Evolutionary conservation across 352 stramenopile species (phyloP).

Genomic region (Pythium chondricola): DNA sequence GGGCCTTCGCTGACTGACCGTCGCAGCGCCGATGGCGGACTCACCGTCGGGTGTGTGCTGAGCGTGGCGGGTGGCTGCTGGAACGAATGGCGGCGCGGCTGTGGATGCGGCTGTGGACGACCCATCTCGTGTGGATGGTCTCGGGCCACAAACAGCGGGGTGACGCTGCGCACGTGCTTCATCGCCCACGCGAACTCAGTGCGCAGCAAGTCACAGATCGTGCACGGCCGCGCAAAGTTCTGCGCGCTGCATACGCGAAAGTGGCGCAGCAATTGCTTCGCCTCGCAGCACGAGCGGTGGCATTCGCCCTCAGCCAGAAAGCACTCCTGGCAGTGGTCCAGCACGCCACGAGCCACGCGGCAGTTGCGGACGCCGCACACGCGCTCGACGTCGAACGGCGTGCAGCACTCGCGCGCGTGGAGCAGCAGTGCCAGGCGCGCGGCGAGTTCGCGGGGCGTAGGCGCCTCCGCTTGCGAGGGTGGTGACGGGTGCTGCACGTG

Average conservation of each 20-base stretch:
- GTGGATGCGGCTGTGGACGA: not conserved
- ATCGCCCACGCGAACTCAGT: slow-evolving; percentile 32
- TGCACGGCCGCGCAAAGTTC: slow-evolving; percentile 19
- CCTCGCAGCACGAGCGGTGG: slow-evolving; percentile 38
- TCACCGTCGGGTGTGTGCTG: not conserved
- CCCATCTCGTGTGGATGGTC: slow-evolving; percentile 2
- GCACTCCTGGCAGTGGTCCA: slow-evolving; percentile 51
- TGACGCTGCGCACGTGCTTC: slow-evolving; percentile 28
- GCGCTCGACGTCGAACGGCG: slow-evolving; percentile 18
- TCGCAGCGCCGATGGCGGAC: not conserved
- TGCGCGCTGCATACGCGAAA: slow-evolving; percentile 34
- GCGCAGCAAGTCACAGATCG: slow-evolving; percentile 23
- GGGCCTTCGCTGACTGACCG: slow-evolving; percentile 17
- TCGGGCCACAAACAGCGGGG: slow-evolving; percentile 23
- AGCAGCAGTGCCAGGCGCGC: slow-evolving; percentile 34
- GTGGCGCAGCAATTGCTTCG: slow-evolving; percentile 42
- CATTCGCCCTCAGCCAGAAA: slow-evolving; percentile 30
- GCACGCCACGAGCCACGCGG: slow-evolving; percentile 37
- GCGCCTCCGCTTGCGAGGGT: not conserved
- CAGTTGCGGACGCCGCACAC: slow-evolving; percentile 31
- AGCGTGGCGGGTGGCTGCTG: too few relatives aligned
- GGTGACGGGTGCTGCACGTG: not conserved
- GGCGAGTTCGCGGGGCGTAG: slow-evolving; percentile 27
- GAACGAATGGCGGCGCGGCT: slow-evolving; percentile 12
- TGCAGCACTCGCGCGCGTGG: slow-evolving; percentile 43